Evolutionary conservation across 1,139 yeast genomes (phyloP).

Genomic region (Scheffersomyces illinoinensis): DNA sequence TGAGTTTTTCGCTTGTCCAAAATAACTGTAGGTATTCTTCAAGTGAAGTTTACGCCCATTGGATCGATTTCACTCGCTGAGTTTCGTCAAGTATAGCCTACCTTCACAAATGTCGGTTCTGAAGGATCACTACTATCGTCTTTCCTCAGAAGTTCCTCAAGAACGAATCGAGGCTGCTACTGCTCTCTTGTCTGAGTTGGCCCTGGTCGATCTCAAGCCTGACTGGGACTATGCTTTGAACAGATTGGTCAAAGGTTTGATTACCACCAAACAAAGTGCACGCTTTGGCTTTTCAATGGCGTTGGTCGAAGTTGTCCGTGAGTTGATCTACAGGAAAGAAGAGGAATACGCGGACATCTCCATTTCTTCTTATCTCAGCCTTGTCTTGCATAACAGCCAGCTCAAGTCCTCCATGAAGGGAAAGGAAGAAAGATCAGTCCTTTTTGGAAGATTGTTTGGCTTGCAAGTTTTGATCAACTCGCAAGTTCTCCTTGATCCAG

Average conservation of each 20-base stretch:
- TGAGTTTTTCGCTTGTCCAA: not conserved
- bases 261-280: slow-evolving; percentile 82
- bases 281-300: slow-evolving; percentile 90
- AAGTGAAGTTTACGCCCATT: not conserved
- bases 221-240: slow-evolving; percentile 85
- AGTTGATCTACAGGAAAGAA: slow-evolving; percentile 30
- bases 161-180: slow-evolving; percentile 79
- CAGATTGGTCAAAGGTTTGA: slow-evolving; percentile 76
- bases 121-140: slow-evolving; percentile 73
- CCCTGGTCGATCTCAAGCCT: slow-evolving; percentile 39
- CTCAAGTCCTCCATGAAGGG: slow-evolving; percentile 63
- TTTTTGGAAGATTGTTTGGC: slow-evolving; percentile 87
- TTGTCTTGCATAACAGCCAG: slow-evolving; percentile 43
- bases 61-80: not conserved
- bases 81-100: not conserved
- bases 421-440: slow-evolving; percentile 74
- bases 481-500: slow-evolving; percentile 36
- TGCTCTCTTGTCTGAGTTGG: slow-evolving; percentile 59
- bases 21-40: not conserved
- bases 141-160: slow-evolving; percentile 74
- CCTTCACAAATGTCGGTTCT: slow-evolving; percentile 47
- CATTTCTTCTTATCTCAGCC: slow-evolving; percentile 39
- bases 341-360: slow-evolving; percentile 31
- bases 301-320: slow-evolving; percentile 69
- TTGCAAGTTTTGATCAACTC: slow-evolving; percentile 73